phyloP scores from a whole-genome alignment of 208 protist species.

The Acanthamoeba castellanii region DNA sequence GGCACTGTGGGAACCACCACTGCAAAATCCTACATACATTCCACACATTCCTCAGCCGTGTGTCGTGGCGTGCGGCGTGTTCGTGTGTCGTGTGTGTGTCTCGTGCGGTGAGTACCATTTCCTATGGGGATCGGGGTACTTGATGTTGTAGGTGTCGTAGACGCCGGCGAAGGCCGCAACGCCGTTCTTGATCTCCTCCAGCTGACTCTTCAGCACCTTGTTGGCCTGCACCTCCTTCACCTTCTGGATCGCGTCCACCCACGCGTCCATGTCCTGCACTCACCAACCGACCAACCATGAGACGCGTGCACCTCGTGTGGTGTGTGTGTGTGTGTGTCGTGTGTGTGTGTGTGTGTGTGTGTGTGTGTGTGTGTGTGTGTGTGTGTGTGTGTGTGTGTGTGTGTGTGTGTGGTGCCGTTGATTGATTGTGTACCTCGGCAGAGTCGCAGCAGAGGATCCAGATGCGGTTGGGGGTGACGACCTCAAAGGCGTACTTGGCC shows the following conservation, averaged over 20 bases:
- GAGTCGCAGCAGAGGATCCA: conserved; percentile 46
- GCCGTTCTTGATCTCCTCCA: conserved; percentile 59
- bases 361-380: background rate
- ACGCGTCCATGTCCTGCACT: conserved; percentile 61
- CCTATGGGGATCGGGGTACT: conserved; percentile 31
- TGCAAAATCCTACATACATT: background rate
- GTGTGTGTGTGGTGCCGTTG: background rate
- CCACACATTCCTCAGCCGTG: background rate
- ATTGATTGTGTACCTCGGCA: conserved; percentile 1
- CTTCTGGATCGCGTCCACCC: conserved; percentile 58
- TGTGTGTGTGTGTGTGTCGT: background rate
- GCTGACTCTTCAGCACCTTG: conserved; percentile 61
- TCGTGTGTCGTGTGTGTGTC: background rate
- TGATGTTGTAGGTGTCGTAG: conserved; percentile 60
- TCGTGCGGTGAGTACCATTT: background rate
- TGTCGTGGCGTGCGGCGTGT: no score
- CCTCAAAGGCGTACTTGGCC: conserved; percentile 31
- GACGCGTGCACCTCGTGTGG: no score
- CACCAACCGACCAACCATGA: background rate
- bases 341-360: no score
- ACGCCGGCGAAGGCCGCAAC: conserved; percentile 35
- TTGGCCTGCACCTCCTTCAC: conserved; percentile 63
- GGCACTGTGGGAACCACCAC: conserved; percentile 65
- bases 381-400: background rate
- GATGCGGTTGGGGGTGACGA: conserved; percentile 64